Evolutionary conservation across 2,329 filamentous ascomycete genomes (phyloP).

Genomic region (Trematosphaeria pertusa): DNA sequence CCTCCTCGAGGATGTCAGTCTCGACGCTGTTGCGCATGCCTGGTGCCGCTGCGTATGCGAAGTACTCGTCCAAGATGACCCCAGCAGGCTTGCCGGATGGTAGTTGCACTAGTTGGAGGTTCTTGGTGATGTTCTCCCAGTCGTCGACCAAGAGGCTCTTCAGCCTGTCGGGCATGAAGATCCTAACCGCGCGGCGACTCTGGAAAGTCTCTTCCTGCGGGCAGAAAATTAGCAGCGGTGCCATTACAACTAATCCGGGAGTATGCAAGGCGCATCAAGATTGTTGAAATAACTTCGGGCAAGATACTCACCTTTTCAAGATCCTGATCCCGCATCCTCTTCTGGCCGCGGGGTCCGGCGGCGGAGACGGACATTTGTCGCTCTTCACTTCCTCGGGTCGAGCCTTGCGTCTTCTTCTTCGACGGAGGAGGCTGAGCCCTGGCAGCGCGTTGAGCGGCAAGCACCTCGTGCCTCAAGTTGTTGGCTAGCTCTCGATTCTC

Average conservation of each 20-base stretch:
- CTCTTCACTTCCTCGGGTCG: slow-evolving; percentile 78
- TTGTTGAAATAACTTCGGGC: too few species aligned
- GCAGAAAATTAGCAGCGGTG: slow-evolving; percentile 11
- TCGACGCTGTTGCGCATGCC: slow-evolving; percentile 68
- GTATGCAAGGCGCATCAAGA: too few species aligned
- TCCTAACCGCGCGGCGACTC: slow-evolving; percentile 81
- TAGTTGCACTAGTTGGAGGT: slow-evolving; percentile 84
- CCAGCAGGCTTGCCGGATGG: slow-evolving; percentile 79
- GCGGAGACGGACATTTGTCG: slow-evolving; percentile 66
- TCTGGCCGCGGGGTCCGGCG: slow-evolving; percentile 69
- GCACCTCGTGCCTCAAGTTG: slow-evolving; percentile 74
- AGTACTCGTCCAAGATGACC: slow-evolving; percentile 81
- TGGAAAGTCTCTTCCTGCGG: slow-evolving; percentile 86
- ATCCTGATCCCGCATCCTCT: slow-evolving; percentile 80
- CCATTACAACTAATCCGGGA: too few species aligned
- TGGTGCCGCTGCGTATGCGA: slow-evolving; percentile 73
- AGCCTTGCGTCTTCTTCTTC: slow-evolving; percentile 66
- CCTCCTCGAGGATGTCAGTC: slow-evolving; percentile 87
- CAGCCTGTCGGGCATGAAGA: slow-evolving; percentile 85
- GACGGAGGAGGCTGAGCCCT: slow-evolving; percentile 52
- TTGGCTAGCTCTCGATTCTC: slow-evolving; percentile 91
- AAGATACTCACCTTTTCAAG: slow-evolving; percentile 71
- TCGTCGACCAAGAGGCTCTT: slow-evolving; percentile 96
- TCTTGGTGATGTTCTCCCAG: slow-evolving; percentile 98
- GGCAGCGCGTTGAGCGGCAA: slow-evolving; percentile 60